Evolutionary conservation across 768 basidiomycete genomes (phyloP), one percentile per base, ranked within the genome.

Genomic region (Tricholoma bakamatsutake): DNA sequence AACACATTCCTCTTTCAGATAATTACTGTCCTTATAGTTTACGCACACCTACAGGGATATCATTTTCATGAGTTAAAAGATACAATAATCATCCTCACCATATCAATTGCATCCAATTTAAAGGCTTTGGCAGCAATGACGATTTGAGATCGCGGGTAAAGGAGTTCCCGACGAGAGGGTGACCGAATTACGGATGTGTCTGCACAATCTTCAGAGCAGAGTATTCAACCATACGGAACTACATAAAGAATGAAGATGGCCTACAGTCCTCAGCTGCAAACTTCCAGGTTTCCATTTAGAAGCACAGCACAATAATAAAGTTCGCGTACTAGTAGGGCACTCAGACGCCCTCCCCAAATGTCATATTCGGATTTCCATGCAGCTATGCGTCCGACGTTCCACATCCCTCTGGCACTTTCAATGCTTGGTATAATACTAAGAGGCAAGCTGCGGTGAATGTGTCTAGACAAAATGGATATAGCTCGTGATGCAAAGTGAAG

Each of bases 221-320:
- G 24, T 46, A 43, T 46, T 40, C 15, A 59, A 54, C n/a, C 31
- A 50, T 61, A 30, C 31, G 27, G 28, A 31, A 31, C 30, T 7
- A n/a, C 7, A 27, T 13, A 17, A 54, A 48, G 33, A 9, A 39
- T 39, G 11, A 46, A 56, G 33, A 34, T 60, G 30, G 21, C 65
- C 59, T 68, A 93, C 92, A 96, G 64, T 98, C 94, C 73, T 98
- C 94, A 18, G 93, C 91, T 2, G 91, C 94, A 67, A 97, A 98
- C 94, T 96, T 48, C 28, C 28, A 61, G 1, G 27, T n/a, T 49
- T 33, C 8, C 2, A 49, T 34, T 24, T 34, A 43, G 52, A 37
- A 57, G 30, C 12, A 31, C 33, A 28, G 4, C 51, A 15, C 40
- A 43, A 17, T 28, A 15, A 6, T 6, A 18, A 28, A 10, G 7